Evolutionary conservation across 2,329 filamentous ascomycete genomes (phyloP).

Genomic region (Colletotrichum navitas): DNA sequence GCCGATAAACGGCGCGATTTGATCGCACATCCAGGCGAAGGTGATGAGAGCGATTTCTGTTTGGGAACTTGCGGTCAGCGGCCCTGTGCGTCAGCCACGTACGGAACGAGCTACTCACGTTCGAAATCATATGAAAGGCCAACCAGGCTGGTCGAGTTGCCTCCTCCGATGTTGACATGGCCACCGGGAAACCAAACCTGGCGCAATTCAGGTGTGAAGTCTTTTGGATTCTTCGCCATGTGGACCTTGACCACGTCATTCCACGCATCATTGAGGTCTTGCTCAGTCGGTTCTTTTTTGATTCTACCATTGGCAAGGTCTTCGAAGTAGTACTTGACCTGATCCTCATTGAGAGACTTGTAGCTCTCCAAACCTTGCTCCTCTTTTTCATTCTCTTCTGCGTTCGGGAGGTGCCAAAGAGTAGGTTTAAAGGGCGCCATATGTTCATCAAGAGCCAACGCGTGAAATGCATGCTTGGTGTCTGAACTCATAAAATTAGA

Average conservation of each 20-base stretch:
- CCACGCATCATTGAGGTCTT: slow-evolving; percentile 1
- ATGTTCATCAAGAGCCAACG: slow-evolving; percentile 27
- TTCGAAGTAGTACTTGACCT: not conserved
- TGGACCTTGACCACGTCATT: not conserved
- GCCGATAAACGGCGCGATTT: not conserved
- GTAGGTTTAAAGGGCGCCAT: slow-evolving; percentile 1
- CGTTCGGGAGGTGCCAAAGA: slow-evolving; percentile 2
- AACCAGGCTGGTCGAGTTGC: not conserved
- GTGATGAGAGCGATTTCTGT: slow-evolving; percentile 39
- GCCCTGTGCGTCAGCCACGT: not conserved
- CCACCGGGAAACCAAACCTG: slow-evolving; percentile 38
- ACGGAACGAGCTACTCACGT: not conserved
- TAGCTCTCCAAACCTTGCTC: not conserved
- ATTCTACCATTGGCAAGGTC: not conserved
- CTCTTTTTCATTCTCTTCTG: not conserved
- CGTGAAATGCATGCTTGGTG: slow-evolving; percentile 23
- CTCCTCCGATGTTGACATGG: slow-evolving; percentile 33
- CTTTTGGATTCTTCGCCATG: not conserved
- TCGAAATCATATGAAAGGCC: slow-evolving; percentile 12
- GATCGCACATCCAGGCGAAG: slow-evolving; percentile 42
- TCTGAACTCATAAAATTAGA: not conserved
- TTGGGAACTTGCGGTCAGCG: not conserved
- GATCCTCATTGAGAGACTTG: rapidly evolving
- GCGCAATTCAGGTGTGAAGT: not conserved
- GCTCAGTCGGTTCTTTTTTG: not conserved